Evolutionary conservation across 805 yeast genomes (phyloP).

Genomic region (Priceomyces medius): DNA sequence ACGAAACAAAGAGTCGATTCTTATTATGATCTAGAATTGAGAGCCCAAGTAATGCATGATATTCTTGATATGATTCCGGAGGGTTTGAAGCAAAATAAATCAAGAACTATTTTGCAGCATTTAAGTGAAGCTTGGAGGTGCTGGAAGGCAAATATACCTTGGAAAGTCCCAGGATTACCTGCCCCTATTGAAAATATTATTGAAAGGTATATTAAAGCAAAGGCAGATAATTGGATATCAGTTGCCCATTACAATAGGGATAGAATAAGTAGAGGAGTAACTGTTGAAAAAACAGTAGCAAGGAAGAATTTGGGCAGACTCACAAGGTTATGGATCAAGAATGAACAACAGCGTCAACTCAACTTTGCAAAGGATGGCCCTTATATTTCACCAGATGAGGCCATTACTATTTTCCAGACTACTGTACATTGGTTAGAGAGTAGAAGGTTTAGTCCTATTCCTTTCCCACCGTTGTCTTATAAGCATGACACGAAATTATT

Average conservation of each 20-base stretch:
- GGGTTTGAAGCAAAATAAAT: constrained; percentile 81
- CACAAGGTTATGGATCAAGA: constrained; percentile 87
- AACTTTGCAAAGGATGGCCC: constrained; percentile 84
- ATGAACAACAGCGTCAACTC: constrained; percentile 87
- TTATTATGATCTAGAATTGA: constrained; percentile 85
- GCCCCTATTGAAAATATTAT: constrained; percentile 84
- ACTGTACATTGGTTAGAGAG: constrained; percentile 91
- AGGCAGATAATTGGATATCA: constrained; percentile 95
- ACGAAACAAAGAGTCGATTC: constrained; percentile 96
- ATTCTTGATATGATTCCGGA: constrained; percentile 97
- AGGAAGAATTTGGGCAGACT: constrained; percentile 90
- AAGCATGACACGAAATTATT: constrained; percentile 91
- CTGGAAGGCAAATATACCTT: constrained; percentile 98
- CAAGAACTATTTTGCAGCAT: constrained; percentile 87
- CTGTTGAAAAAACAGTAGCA: constrained; percentile 91
- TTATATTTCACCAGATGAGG: constrained; percentile 79
- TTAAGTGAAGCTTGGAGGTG: constrained; percentile 98
- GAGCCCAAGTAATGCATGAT: constrained; percentile 95
- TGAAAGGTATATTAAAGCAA: constrained; percentile 85
- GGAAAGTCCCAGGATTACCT: constrained; percentile 97
- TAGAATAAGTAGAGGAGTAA: constrained; percentile 81
- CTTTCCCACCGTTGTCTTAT: constrained; percentile 89
- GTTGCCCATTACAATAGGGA: constrained; percentile 93
- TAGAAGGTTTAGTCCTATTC: constrained; percentile 79
- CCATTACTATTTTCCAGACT: constrained; percentile 79